Conservation (phyloP, 495 filamentous ascomycete species). For the Penicillium egyptiacum region DNA sequence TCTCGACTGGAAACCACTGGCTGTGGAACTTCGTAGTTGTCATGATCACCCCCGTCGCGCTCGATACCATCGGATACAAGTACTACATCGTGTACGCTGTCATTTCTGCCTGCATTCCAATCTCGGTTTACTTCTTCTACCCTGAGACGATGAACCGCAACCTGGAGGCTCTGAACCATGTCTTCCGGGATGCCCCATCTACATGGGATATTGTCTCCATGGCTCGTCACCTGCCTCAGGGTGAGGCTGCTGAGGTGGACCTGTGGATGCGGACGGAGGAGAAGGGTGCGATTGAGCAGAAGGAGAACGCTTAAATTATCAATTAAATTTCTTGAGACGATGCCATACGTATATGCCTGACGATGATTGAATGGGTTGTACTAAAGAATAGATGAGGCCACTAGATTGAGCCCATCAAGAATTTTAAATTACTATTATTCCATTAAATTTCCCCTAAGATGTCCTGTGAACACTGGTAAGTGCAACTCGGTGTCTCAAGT, state of each 20-base stretch:
- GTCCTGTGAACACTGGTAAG: background rate
- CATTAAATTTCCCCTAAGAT: background rate
- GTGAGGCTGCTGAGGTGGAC: constrained; percentile 20
- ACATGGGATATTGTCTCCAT: constrained; percentile 27
- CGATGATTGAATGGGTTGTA: background rate
- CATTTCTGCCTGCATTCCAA: constrained; percentile 29
- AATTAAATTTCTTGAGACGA: background rate
- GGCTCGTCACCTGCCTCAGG: constrained; percentile 24
- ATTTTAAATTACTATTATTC: background rate
- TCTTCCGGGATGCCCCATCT: constrained; percentile 21
- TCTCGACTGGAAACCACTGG: constrained; percentile 54
- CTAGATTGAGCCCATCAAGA: background rate
- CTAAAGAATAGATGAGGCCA: background rate
- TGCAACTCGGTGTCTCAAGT: background rate
- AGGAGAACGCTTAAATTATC: constrained; percentile 13
- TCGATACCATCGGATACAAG: constrained; percentile 50
- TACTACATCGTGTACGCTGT: constrained; percentile 59
- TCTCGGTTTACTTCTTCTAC: constrained; percentile 62
- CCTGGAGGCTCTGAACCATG: constrained; percentile 24
- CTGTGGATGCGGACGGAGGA: constrained; percentile 13
- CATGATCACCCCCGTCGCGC: constrained; percentile 55
- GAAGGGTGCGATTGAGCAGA: constrained; percentile 15
- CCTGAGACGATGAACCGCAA: constrained; percentile 50
- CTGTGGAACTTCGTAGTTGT: constrained; percentile 50
- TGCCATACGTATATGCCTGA: constrained; percentile 7